phyloP scores from a whole-genome alignment of 2,329 filamentous ascomycete species.

The Pseudogymnoascus sp. region DNA sequence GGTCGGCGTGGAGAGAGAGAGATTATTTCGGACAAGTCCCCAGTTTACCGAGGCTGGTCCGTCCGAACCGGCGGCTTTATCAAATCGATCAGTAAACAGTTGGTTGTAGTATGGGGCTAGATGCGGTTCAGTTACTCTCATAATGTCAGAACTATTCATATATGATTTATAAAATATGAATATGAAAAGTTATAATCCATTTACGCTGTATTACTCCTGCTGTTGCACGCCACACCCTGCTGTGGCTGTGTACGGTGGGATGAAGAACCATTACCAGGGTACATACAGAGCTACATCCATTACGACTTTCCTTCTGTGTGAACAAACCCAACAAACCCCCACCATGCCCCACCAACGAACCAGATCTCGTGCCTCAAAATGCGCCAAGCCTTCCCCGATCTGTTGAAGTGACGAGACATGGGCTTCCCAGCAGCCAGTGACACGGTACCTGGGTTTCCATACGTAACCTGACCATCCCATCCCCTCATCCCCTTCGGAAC shows the following conservation, averaged over 20 bases:
- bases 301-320: background rate
- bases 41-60: constrained; percentile 7
- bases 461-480: constrained; percentile 5
- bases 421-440: background rate
- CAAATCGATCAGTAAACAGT: background rate
- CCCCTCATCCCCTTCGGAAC: background rate
- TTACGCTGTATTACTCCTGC: background rate
- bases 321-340: constrained; percentile 2
- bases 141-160: background rate
- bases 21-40: constrained; percentile 3
- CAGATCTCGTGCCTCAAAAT: constrained; percentile 4
- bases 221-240: background rate
- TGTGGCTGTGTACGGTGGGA: background rate
- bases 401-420: constrained; percentile 5
- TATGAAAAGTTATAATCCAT: background rate
- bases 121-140: background rate
- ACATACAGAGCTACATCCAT: background rate
- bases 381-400: constrained; percentile 1
- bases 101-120: background rate
- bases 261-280: background rate
- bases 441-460: constrained; percentile 7
- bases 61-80: background rate
- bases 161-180: background rate
- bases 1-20: constrained; percentile 8
- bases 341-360: constrained; percentile 4